Percentiles rank a stretch among this genome's conserved stretches.
Conservation (phyloP, 2,329 filamentous ascomycete species). For the Aspergillus pseudoviridinutans region DNA sequence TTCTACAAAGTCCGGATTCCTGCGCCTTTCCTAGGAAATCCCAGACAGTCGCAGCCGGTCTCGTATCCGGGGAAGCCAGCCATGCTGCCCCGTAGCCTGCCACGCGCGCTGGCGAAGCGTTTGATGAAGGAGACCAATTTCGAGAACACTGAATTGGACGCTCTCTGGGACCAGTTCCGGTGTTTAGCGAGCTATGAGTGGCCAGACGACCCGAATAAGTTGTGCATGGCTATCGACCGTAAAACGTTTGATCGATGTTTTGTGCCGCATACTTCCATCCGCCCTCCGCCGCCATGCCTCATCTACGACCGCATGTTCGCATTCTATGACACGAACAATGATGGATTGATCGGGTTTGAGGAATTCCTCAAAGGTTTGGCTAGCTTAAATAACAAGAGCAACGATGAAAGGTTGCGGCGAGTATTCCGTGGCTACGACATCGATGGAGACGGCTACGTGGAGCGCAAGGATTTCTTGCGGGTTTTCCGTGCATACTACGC, state of each 20-base stretch:
- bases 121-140: slow-evolving; percentile 70
- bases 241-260: slow-evolving; percentile 90
- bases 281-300: slow-evolving; percentile 75
- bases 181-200: slow-evolving; percentile 87
- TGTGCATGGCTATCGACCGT: slow-evolving; percentile 81
- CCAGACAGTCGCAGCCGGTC: slow-evolving; percentile 73
- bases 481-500: slow-evolving; percentile 92
- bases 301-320: slow-evolving; percentile 96
- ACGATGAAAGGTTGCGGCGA: slow-evolving; percentile 63
- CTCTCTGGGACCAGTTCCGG: slow-evolving; percentile 94
- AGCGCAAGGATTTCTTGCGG: slow-evolving; percentile 79
- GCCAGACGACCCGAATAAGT: slow-evolving; percentile 71
- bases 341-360: slow-evolving; percentile 84
- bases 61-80: slow-evolving; percentile 88
- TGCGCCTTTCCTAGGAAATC: slow-evolving; percentile 73
- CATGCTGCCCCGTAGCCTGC: slow-evolving; percentile 63
- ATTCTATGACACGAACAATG: slow-evolving; percentile 88
- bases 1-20: slow-evolving; percentile 96
- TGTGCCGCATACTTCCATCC: slow-evolving; percentile 75
- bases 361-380: slow-evolving; percentile 86
- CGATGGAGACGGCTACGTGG: slow-evolving; percentile 80
- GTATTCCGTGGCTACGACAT: slow-evolving; percentile 90
- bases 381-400: slow-evolving; percentile 54
- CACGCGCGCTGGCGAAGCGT: slow-evolving; percentile 62
- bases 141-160: slow-evolving; percentile 83